Percentiles rank a stretch among this genome's conserved stretches.
Evolutionary conservation across 495 filamentous ascomycete genomes (phyloP).

Genomic region (Chaetomium tenue): DNA sequence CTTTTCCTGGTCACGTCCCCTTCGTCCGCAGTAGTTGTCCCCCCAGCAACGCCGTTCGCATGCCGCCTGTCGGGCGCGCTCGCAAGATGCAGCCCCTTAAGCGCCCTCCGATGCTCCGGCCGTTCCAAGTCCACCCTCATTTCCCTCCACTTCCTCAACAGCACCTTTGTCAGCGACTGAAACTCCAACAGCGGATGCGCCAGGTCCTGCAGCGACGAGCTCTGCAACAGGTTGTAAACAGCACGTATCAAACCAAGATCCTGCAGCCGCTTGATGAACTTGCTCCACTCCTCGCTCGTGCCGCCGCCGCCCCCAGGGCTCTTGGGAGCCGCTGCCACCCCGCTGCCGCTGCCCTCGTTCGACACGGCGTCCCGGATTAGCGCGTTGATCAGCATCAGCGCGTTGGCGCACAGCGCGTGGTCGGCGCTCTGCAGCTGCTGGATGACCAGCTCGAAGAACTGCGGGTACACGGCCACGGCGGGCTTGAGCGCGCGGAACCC

Average conservation of each 20-base stretch:
- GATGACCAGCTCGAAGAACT: constrained; percentile 93
- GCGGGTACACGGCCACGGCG: constrained; percentile 82
- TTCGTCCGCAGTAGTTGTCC: constrained; percentile 24
- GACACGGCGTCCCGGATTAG: constrained; percentile 90
- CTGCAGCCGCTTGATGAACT: constrained; percentile 88
- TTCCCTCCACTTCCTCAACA: constrained; percentile 88
- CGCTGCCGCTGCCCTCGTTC: constrained; percentile 52
- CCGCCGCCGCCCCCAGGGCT: constrained; percentile 38
- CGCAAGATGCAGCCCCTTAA: constrained; percentile 79
- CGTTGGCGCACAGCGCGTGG: constrained; percentile 94
- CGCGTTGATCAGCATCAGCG: constrained; percentile 90
- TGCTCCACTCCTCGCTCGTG: constrained; percentile 78
- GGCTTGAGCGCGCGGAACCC: constrained; percentile 91
- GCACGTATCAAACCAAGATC: constrained; percentile 91
- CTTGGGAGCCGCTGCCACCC: constrained; percentile 27
- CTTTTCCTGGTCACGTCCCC: constrained; percentile 46
- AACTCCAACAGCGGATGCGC: constrained; percentile 93
- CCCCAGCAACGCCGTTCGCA: constrained; percentile 35
- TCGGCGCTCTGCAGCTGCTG: constrained; percentile 86
- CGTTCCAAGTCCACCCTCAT: constrained; percentile 79
- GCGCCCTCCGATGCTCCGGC: constrained; percentile 81
- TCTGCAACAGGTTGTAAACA: constrained; percentile 89
- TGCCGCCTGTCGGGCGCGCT: constrained; percentile 65
- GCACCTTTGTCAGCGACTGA: constrained; percentile 84
- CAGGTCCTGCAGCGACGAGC: constrained; percentile 86